A percentile compares a stretch with the other conserved stretches of the same genome.
These are phyloP conservation scores for Ploettnerulaceae sp. DNA, from an alignment of 2,329 filamentous ascomycete genomes.

Conservation along the genomic window DNA sequence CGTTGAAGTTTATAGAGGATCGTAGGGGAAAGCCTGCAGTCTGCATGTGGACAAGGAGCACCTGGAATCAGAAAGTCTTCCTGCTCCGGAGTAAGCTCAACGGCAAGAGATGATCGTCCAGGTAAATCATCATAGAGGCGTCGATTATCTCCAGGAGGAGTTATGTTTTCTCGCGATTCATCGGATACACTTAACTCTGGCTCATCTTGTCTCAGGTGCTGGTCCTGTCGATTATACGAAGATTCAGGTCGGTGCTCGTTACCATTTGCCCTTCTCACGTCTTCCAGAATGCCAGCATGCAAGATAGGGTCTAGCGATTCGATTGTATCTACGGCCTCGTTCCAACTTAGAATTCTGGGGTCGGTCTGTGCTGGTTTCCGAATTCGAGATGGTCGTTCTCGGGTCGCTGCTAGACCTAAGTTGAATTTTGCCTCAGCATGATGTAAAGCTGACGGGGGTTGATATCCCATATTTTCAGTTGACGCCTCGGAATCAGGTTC, in stretches of 20 bases:
- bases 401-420: background rate
- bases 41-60: slow-evolving; percentile 27
- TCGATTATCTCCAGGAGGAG: background rate
- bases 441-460: background rate
- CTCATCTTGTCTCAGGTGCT: background rate
- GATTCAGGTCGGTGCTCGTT: background rate
- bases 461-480: slow-evolving; percentile 1
- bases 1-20: slow-evolving; percentile 23
- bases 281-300: slow-evolving; percentile 28
- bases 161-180: background rate
- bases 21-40: slow-evolving; percentile 17
- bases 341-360: slow-evolving; percentile 29
- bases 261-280: slow-evolving; percentile 18
- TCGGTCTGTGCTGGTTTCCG: slow-evolving; percentile 27
- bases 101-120: slow-evolving; percentile 7
- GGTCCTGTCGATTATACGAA: slow-evolving; percentile 2
- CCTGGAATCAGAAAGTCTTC: slow-evolving; percentile 9
- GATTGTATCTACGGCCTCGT: slow-evolving; percentile 29
- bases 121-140: background rate
- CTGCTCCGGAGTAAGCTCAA: slow-evolving; percentile 3
- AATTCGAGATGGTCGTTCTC: slow-evolving; percentile 17
- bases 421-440: background rate
- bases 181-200: background rate
- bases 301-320: slow-evolving; percentile 28
- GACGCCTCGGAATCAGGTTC: slow-evolving; percentile 11